Evolutionary conservation across 2,329 filamentous ascomycete species (phyloP).

Genomic region (Ophiostoma perfectum): DNA sequence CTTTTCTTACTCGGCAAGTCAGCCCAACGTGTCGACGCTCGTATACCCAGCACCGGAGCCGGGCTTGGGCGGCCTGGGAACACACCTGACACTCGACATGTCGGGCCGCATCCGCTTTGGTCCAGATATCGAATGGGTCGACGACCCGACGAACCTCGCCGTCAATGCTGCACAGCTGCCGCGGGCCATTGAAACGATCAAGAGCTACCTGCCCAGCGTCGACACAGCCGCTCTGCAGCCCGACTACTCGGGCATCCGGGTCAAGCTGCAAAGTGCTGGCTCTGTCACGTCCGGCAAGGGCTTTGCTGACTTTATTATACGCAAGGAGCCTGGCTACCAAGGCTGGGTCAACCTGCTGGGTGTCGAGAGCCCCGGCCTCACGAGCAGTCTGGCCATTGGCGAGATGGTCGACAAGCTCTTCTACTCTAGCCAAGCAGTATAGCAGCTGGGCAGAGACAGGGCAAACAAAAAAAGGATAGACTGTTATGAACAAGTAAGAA

Average conservation of each 20-base stretch:
- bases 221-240: conserved; percentile 60
- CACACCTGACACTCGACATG: conserved; percentile 88
- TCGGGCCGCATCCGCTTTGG: conserved; percentile 81
- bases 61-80: conserved; percentile 78
- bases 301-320: conserved; percentile 81
- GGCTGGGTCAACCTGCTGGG: conserved; percentile 88
- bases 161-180: conserved; percentile 57
- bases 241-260: conserved; percentile 88
- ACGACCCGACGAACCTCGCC: conserved; percentile 61
- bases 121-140: conserved; percentile 92
- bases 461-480: background rate
- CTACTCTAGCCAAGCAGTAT: conserved; percentile 32
- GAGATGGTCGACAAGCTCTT: conserved; percentile 60
- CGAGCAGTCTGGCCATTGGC: conserved; percentile 77
- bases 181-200: conserved; percentile 68
- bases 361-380: conserved; percentile 90
- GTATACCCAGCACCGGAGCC: conserved; percentile 84
- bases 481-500: background rate
- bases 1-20: conserved; percentile 69
- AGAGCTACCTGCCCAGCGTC: conserved; percentile 70
- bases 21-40: conserved; percentile 62
- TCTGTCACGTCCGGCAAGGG: conserved; percentile 48
- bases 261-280: conserved; percentile 63
- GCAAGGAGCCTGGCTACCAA: conserved; percentile 66
- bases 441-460: background rate